These are phyloP conservation scores for Plasmodium coatneyi DNA, from an alignment of 169 alveolate genomes.

Conservation along the genomic window DNA sequence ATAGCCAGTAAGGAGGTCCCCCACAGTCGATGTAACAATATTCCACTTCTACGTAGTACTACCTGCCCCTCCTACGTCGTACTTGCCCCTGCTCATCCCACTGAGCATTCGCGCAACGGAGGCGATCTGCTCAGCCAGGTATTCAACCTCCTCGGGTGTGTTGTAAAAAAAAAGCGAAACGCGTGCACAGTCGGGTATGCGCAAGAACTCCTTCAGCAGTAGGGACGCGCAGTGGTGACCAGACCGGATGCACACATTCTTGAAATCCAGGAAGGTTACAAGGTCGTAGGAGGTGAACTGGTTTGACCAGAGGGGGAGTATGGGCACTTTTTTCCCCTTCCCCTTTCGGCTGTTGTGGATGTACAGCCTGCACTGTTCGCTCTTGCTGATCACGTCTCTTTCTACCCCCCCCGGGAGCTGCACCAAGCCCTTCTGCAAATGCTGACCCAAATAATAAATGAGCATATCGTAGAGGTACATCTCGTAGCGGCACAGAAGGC, in stretches of 20 bases:
- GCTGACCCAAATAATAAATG: not conserved
- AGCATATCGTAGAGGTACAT: slow-evolving; percentile 59
- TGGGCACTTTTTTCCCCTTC: slow-evolving; percentile 12
- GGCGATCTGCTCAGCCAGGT: slow-evolving; percentile 48
- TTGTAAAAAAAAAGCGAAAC: slow-evolving; percentile 43
- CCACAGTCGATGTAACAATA: not conserved
- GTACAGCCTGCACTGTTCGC: not conserved
- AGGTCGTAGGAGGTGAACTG: slow-evolving; percentile 44
- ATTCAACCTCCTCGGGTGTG: slow-evolving; percentile 53
- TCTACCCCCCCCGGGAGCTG: not conserved
- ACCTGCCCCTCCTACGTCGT: not conserved
- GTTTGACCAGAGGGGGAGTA: slow-evolving; percentile 52
- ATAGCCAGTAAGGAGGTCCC: not conserved
- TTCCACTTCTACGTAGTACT: not conserved
- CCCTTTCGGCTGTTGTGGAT: slow-evolving; percentile 18
- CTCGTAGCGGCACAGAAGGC: slow-evolving; percentile 16
- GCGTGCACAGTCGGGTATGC: slow-evolving; percentile 19
- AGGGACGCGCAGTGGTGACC: slow-evolving; percentile 66
- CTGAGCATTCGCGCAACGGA: slow-evolving; percentile 8
- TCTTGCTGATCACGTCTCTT: too few relatives aligned
- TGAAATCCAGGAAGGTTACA: slow-evolving; percentile 54
- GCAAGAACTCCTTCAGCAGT: slow-evolving; percentile 11
- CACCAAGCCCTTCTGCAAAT: not conserved
- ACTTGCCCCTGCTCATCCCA: not conserved
- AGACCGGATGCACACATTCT: slow-evolving; percentile 56